Conservation (phyloP, 1,284 basidiomycete species). For the Microstroma glucosiphilum region DNA sequence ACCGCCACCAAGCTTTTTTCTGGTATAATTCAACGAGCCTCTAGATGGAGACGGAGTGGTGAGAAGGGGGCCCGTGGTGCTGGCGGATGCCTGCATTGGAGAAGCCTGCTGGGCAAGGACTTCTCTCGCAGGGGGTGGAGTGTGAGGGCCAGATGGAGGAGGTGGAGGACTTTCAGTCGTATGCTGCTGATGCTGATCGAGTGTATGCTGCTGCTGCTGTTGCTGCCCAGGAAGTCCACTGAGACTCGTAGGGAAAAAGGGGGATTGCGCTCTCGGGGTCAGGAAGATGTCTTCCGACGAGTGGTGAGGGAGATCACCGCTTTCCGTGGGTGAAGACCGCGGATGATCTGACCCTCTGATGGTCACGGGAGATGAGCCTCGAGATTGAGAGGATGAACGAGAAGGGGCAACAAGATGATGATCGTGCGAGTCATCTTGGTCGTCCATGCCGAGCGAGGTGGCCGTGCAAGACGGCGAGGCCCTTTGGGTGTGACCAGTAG, state of each 20-base stretch:
- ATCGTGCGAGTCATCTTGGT: background rate
- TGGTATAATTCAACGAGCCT: no score
- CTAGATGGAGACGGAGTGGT: background rate
- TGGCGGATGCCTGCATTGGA: background rate
- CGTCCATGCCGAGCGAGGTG: background rate
- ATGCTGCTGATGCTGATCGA: no score
- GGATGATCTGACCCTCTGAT: background rate
- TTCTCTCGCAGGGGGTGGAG: background rate
- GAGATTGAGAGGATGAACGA: background rate
- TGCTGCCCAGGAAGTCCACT: no score
- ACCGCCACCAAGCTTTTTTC: no score
- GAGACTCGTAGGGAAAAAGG: constrained; percentile 5
- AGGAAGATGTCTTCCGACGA: constrained; percentile 4
- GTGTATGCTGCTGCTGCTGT: no score
- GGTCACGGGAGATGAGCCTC: background rate
- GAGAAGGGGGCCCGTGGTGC: background rate
- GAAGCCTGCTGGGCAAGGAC: background rate
- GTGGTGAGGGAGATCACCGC: no score
- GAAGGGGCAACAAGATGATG: background rate
- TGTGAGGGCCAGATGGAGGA: background rate
- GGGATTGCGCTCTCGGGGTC: background rate
- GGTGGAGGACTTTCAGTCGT: background rate
- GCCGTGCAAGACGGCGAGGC: constrained; percentile 1
- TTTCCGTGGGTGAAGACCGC: background rate
- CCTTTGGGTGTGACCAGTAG: no score